phyloP scores from a whole-genome alignment of 1,139 yeast species.

The Diutina mesorugosa region DNA sequence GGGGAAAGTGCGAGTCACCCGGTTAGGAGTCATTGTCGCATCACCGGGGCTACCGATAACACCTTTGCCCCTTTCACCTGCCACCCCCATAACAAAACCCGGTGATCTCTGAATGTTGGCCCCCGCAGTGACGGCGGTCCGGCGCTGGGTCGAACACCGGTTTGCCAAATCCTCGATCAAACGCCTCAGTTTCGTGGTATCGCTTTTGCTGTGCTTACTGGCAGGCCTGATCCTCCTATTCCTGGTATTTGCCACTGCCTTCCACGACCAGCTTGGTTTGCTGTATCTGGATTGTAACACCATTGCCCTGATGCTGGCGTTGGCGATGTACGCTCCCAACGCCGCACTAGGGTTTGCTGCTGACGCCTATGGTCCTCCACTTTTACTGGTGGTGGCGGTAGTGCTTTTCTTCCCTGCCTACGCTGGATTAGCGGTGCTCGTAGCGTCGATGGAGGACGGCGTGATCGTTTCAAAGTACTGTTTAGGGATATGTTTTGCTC shows the following conservation, averaged over 20 bases:
- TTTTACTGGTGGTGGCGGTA: conserved; percentile 52
- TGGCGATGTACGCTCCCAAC: conserved; percentile 78
- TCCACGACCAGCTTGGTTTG: conserved; percentile 46
- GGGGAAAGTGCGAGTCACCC: neutral
- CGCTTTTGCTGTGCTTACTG: conserved; percentile 47
- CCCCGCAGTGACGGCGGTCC: neutral
- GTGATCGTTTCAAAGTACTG: conserved; percentile 8
- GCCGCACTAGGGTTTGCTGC: conserved; percentile 78
- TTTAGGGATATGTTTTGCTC: conserved; percentile 26
- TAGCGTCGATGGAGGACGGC: conserved; percentile 4
- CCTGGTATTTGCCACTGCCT: conserved; percentile 63
- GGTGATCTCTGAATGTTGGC: neutral
- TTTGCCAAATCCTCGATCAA: conserved; percentile 10
- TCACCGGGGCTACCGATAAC: neutral
- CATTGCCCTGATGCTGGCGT: conserved; percentile 61
- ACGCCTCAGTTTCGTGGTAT: conserved; percentile 21
- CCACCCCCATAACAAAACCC: neutral
- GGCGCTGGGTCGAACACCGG: neutral
- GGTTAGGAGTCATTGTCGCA: neutral
- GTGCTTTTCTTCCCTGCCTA: conserved; percentile 67
- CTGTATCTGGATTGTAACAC: conserved; percentile 63
- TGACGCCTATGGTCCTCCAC: conserved; percentile 74
- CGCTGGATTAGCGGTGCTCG: conserved; percentile 21
- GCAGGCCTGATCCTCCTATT: conserved; percentile 77
- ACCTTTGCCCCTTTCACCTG: neutral